Percentiles rank a stretch among this genome's conserved stretches.
Evolutionary conservation across 805 yeast species (phyloP).

Genomic region (Pichia pseudocactophila): DNA sequence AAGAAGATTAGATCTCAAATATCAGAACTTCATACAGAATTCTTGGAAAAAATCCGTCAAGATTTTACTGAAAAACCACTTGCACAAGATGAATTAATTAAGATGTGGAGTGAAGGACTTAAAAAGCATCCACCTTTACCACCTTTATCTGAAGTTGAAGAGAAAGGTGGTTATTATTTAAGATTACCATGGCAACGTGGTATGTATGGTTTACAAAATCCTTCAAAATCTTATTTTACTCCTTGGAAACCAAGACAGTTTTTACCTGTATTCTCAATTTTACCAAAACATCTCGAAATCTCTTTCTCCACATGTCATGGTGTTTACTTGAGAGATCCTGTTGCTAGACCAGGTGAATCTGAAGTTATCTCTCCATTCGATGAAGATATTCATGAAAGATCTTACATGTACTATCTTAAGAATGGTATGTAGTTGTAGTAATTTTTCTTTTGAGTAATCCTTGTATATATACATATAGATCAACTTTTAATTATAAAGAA

Average conservation of each 20-base stretch:
- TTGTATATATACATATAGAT: constrained; percentile 1
- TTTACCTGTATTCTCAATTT: constrained; percentile 82
- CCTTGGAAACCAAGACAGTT: constrained; percentile 97
- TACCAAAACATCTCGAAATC: constrained; percentile 87
- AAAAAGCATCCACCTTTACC: constrained; percentile 34
- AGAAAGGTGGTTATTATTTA: constrained; percentile 32
- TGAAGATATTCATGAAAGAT: constrained; percentile 77
- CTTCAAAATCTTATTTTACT: constrained; percentile 77
- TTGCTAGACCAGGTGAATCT: constrained; percentile 93
- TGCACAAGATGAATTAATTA: constrained; percentile 22
- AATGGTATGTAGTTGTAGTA: constrained; percentile 36
- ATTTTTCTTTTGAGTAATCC: constrained; percentile 1
- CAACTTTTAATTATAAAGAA: no score
- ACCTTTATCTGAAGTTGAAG: constrained; percentile 26
- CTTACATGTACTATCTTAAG: constrained; percentile 87
- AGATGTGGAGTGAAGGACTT: constrained; percentile 41
- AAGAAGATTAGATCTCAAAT: constrained; percentile 27
- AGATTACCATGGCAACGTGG: constrained; percentile 75
- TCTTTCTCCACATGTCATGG: constrained; percentile 92
- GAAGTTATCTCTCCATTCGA: constrained; percentile 91
- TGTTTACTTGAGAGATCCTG: constrained; percentile 92
- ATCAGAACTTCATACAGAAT: constrained; percentile 26
- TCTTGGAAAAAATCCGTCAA: constrained; percentile 26
- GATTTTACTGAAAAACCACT: constrained; percentile 20
- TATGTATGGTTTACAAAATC: constrained; percentile 71